These are phyloP conservation scores for Eragrostis nindensis DNA, from an alignment of 176 grass and related monocot species.

Conservation along the genomic window DNA sequence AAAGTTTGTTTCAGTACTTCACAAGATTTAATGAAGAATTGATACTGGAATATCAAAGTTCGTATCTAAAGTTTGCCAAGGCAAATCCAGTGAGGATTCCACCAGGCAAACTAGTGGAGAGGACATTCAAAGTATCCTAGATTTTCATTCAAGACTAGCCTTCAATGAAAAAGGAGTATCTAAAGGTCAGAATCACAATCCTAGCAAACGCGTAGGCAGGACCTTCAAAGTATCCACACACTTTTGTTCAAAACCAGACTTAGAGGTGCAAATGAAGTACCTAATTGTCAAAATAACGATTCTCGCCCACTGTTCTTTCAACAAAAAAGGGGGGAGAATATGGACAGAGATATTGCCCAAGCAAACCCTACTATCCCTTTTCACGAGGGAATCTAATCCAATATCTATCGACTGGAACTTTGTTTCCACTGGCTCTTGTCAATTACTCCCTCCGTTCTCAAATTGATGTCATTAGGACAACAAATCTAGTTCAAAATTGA, in stretches of 20 bases:
- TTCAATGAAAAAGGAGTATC: slow-evolving; percentile 1
- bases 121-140: slow-evolving; percentile 11
- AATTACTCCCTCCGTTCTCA: too few species aligned
- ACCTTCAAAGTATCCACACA: too few species aligned
- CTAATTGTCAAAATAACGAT: too few species aligned
- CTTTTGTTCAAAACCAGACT: too few species aligned
- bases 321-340: not conserved
- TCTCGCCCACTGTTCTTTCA: not conserved
- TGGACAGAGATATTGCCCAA: not conserved
- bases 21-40: not conserved
- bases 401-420: not conserved
- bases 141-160: not conserved
- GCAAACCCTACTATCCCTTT: not conserved
- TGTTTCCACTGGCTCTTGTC: not conserved
- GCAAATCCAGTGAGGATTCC: slow-evolving; percentile 7
- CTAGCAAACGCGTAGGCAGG: not conserved
- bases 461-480: too few species aligned
- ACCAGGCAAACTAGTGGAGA: slow-evolving; percentile 23
- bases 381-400: slow-evolving; percentile 14
- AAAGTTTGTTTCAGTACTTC: slow-evolving; percentile 6
- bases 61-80: slow-evolving; percentile 2
- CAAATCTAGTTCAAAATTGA: too few species aligned
- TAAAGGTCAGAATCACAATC: not conserved
- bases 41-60: slow-evolving; percentile 14
- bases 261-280: too few species aligned